Conservation (phyloP, 2,329 filamentous ascomycete genomes). For the Sarocladiaceae sp. region DNA sequence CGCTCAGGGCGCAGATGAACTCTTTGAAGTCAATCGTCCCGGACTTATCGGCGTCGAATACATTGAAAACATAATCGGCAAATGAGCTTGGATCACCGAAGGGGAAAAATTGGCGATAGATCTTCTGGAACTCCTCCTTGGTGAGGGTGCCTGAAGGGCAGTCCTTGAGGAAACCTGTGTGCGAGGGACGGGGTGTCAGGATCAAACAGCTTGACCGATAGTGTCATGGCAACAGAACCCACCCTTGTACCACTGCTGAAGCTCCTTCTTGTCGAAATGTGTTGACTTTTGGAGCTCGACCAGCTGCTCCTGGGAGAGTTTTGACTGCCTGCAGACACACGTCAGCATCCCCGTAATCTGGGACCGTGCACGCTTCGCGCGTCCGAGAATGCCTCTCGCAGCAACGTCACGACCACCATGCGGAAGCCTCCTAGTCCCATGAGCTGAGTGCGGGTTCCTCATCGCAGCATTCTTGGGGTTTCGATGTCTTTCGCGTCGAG, state of each 20-base stretch:
- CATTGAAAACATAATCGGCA: slow-evolving; percentile 98
- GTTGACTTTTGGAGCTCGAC: slow-evolving; percentile 92
- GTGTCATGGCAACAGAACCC: slow-evolving; percentile 23
- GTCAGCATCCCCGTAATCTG: no score
- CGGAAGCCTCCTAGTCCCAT: no score
- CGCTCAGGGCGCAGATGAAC: slow-evolving; percentile 96
- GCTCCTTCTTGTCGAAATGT: slow-evolving; percentile 98
- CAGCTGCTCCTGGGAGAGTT: slow-evolving; percentile 94
- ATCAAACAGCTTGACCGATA: not conserved
- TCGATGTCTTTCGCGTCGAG: not conserved
- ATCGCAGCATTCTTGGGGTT: not conserved
- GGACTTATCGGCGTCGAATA: slow-evolving; percentile 96
- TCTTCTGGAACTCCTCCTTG: slow-evolving; percentile 99
- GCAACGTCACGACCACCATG: no score
- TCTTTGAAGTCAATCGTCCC: slow-evolving; percentile 99
- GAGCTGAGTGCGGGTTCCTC: not conserved
- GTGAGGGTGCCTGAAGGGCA: slow-evolving; percentile 94
- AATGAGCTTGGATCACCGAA: slow-evolving; percentile 97
- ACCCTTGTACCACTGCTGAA: slow-evolving; percentile 99
- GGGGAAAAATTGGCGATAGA: slow-evolving; percentile 98
- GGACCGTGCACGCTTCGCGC: no score
- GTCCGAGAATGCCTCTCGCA: no score
- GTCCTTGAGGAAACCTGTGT: slow-evolving; percentile 88
- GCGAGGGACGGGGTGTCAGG: not conserved
- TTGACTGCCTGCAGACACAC: slow-evolving; percentile 71